Evolutionary conservation across 805 yeast species (phyloP), one percentile per base, ranked within the genome.

Genomic region (Ogataea henricii): DNA sequence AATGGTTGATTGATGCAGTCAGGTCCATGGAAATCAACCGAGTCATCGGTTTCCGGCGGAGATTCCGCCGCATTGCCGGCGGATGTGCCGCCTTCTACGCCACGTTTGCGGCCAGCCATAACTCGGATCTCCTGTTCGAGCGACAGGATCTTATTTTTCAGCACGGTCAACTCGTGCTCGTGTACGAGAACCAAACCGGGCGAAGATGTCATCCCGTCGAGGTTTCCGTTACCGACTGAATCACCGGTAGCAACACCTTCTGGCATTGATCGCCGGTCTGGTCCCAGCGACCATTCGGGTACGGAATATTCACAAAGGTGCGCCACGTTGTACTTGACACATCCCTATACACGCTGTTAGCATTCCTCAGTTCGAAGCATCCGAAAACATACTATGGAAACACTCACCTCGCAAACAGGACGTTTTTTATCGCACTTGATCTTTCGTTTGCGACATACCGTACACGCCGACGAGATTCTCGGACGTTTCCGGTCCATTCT

Each of bases 391-490:
- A 27, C 6, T 27, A 32, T 10, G 23, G 8, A 17, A 16, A 17
- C 23, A 52, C 58, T 45, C 41, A 55, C 65, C 40, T 45, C n/a
- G 43, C 65, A 60, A 37, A 75, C 66, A 0, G 80, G 79, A 14
- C 63, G 59, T 6, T 60, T 57, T 51, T 67, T 67, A 49, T 76
- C 79, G 61, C 80, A 76, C 48, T 71, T 73, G 42, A 73, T 74
- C 52, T 75, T 76, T 30, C 75, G 62, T 51, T 60, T 67, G 21
- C 76, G 65, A 48, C 79, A 76, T 39, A 68, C 67, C 40, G 66
- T 70, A 49, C 81, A 76, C 2, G 74, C 77, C 3, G 74, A 61
- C 1, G 65, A 60, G 47, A 69, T 60, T 14, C 77, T 59, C 39
- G 70, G 42, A 16, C 42, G 33, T 18, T 39, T 39, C 5, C 42